These are phyloP conservation scores for Chlamydomonas eustigma DNA, from an alignment of 139 green algal species.

Conservation along the genomic window DNA sequence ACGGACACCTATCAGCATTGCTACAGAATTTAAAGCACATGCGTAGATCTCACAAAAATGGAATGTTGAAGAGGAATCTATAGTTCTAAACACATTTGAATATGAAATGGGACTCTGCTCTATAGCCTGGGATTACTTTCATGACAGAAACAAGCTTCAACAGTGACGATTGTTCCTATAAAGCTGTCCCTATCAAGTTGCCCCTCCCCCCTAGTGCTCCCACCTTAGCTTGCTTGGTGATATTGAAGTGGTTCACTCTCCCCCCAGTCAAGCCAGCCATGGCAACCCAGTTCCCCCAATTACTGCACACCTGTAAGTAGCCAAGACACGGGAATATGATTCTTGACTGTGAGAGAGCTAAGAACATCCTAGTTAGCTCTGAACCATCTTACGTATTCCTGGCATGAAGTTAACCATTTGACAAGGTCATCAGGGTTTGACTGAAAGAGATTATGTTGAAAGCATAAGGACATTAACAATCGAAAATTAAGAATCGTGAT, in stretches of 20 bases:
- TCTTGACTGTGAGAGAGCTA: no score
- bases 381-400: background rate
- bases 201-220: background rate
- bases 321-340: no score
- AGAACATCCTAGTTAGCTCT: background rate
- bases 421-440: background rate
- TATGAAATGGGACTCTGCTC: background rate
- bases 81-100: background rate
- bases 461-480: background rate
- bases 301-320: slow-evolving; percentile 85
- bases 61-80: background rate
- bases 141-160: no score
- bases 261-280: slow-evolving; percentile 70
- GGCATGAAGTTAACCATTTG: background rate
- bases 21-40: no score
- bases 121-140: background rate
- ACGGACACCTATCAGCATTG: no score
- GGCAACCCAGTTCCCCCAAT: slow-evolving; percentile 94
- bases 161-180: no score
- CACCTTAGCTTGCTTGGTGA: slow-evolving; percentile 78
- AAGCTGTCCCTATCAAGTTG: background rate
- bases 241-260: slow-evolving; percentile 93
- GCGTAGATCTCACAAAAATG: background rate
- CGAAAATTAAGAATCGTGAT: no score
- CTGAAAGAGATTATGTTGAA: background rate